These are phyloP conservation scores for Solanum hybrid DNA, from an alignment of 305 asterid genomes.

Conservation along the genomic window DNA sequence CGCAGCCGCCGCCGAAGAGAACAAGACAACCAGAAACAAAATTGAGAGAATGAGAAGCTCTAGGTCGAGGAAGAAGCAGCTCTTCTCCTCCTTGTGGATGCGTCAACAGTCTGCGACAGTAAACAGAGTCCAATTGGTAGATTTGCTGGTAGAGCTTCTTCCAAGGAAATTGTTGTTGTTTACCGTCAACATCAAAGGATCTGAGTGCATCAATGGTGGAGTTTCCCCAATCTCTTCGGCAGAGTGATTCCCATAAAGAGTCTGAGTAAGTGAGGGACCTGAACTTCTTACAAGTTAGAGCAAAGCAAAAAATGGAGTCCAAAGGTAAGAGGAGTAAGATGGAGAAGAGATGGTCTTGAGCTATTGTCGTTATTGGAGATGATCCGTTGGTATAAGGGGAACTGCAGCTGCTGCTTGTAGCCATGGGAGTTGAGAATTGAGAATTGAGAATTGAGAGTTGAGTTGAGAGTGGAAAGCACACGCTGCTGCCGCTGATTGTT, in stretches of 20 bases:
- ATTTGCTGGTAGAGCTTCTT: constrained; percentile 62
- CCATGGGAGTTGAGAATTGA: constrained; percentile 12
- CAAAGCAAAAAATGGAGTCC: constrained; percentile 57
- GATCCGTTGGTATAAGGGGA: constrained; percentile 7
- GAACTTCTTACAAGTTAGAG: constrained; percentile 56
- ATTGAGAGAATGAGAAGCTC: constrained; percentile 94
- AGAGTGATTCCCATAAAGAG: constrained; percentile 75
- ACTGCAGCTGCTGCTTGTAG: constrained; percentile 23
- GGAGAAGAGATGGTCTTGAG: constrained; percentile 67
- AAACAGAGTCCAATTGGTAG: constrained; percentile 46
- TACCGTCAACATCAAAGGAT: background rate
- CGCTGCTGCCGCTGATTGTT: background rate
- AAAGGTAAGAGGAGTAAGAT: constrained; percentile 62
- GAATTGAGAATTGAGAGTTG: background rate
- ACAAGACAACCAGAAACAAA: constrained; percentile 62
- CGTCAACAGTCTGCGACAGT: constrained; percentile 30
- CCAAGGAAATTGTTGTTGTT: constrained; percentile 34
- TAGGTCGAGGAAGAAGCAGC: constrained; percentile 39
- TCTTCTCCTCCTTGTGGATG: constrained; percentile 15
- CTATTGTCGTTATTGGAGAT: constrained; percentile 33
- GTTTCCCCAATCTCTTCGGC: constrained; percentile 78
- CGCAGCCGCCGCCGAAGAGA: constrained; percentile 89
- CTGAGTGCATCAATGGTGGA: constrained; percentile 34
- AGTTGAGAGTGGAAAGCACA: background rate
- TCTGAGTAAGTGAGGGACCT: constrained; percentile 57